phyloP scores from a whole-genome alignment of 768 basidiomycete species.

The Crepidotus variabilis region DNA sequence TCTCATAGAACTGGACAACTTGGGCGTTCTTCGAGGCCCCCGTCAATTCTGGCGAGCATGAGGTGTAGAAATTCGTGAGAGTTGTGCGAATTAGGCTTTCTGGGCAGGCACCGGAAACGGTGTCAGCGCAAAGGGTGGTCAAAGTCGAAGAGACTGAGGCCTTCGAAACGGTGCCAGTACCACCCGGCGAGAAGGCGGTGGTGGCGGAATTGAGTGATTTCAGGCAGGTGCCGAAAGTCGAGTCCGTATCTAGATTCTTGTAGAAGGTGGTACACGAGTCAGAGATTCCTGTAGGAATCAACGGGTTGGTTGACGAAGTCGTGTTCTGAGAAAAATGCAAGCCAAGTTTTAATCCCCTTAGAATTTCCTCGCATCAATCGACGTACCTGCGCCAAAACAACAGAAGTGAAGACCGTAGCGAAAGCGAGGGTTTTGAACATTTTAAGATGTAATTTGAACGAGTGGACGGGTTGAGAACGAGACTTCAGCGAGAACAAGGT shows the following conservation, averaged over 20 bases:
- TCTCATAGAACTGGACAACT: conserved; percentile 73
- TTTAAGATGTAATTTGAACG: conserved; percentile 33
- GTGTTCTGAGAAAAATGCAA: conserved; percentile 15
- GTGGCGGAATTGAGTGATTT: conserved; percentile 57
- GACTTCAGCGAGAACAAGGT: conserved; percentile 11
- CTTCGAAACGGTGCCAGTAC: conserved; percentile 35
- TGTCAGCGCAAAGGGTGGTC: conserved; percentile 48
- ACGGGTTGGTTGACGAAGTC: conserved; percentile 33
- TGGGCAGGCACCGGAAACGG: conserved; percentile 47
- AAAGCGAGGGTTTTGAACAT: conserved; percentile 54
- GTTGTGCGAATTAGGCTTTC: conserved; percentile 52
- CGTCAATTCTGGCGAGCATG: conserved; percentile 72
- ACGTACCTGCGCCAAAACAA: conserved; percentile 49
- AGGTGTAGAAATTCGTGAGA: conserved; percentile 65
- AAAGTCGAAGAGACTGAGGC: conserved; percentile 51
- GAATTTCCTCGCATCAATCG: conserved; percentile 8
- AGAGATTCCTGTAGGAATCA: conserved; percentile 71
- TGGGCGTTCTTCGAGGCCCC: conserved; percentile 31
- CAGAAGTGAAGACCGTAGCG: conserved; percentile 46
- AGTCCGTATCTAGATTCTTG: conserved; percentile 56
- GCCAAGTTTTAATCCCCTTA: neutral
- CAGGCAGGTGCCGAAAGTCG: conserved; percentile 57
- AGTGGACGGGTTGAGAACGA: conserved; percentile 45
- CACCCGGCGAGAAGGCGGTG: conserved; percentile 46
- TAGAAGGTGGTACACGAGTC: conserved; percentile 55